phyloP scores from a whole-genome alignment of 2,329 filamentous ascomycete species.

The Neofusicoccum sp. region DNA sequence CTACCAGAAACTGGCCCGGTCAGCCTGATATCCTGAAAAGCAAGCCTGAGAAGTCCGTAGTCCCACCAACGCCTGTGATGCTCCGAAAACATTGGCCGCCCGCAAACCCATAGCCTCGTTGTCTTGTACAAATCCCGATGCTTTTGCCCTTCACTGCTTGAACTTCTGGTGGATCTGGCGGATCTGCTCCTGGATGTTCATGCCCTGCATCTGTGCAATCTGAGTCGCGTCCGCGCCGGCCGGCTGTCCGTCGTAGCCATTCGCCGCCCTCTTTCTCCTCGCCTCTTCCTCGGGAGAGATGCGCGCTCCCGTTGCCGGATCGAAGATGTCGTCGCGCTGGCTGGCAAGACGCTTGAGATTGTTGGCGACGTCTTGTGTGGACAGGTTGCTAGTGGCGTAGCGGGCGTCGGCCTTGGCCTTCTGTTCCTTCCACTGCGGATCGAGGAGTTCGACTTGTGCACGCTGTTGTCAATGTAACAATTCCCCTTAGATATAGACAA shows the following conservation, averaged over 20 bases:
- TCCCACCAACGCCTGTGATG: constrained; percentile 17
- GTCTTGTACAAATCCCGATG: background rate
- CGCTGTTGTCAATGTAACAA: background rate
- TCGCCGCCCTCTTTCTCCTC: constrained; percentile 70
- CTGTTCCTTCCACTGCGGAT: constrained; percentile 95
- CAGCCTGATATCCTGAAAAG: constrained; percentile 19
- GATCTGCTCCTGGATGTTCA: constrained; percentile 85
- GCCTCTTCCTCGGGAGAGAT: constrained; percentile 73
- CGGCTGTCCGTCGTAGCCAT: constrained; percentile 64
- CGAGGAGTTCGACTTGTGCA: constrained; percentile 77
- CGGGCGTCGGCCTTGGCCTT: constrained; percentile 85
- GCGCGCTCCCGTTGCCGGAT: constrained; percentile 68
- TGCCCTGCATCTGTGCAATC: constrained; percentile 55
- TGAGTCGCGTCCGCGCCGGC: constrained; percentile 61
- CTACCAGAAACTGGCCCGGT: constrained; percentile 18
- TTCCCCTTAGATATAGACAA: background rate
- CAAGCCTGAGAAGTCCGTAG: constrained; percentile 17
- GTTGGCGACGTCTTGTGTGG: constrained; percentile 83
- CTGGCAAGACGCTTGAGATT: constrained; percentile 95
- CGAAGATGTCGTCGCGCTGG: constrained; percentile 85
- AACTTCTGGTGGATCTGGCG: constrained; percentile 65
- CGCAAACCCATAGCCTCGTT: constrained; percentile 3
- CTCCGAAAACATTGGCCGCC: constrained; percentile 1
- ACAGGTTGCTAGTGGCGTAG: constrained; percentile 82
- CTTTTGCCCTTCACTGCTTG: constrained; percentile 16